phyloP scores from a whole-genome alignment of 192 early-diverging fungal species.

The Podila verticillata region DNA sequence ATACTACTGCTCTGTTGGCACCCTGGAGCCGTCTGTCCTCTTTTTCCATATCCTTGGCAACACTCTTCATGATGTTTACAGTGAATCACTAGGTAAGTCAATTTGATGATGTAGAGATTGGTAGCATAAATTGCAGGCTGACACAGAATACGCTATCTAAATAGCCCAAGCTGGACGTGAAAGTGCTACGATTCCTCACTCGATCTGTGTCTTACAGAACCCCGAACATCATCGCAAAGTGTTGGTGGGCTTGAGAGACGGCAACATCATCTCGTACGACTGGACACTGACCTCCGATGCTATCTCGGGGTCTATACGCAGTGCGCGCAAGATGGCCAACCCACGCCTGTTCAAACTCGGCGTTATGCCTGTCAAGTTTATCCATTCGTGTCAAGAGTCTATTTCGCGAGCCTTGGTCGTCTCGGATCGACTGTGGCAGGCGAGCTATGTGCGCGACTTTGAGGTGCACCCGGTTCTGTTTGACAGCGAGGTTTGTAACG shows the following conservation, averaged over 20 bases:
- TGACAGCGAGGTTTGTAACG: slow-evolving; percentile 19
- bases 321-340: background rate
- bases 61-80: slow-evolving; percentile 14
- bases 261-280: slow-evolving; percentile 26
- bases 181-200: slow-evolving; percentile 27
- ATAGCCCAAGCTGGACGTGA: slow-evolving; percentile 26
- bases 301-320: background rate
- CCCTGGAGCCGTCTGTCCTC: slow-evolving; percentile 29
- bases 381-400: background rate
- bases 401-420: slow-evolving; percentile 10
- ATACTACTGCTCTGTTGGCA: slow-evolving; percentile 24
- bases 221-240: slow-evolving; percentile 7
- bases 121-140: background rate
- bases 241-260: slow-evolving; percentile 35
- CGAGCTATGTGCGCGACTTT: background rate
- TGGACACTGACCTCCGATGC: slow-evolving; percentile 3
- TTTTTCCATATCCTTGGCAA: slow-evolving; percentile 8
- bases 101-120: background rate
- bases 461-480: slow-evolving; percentile 29
- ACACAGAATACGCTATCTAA: background rate
- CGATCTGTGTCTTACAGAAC: slow-evolving; percentile 13
- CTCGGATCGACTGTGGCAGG: slow-evolving; percentile 36
- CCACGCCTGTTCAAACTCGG: slow-evolving; percentile 33
- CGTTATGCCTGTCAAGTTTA: slow-evolving; percentile 24
- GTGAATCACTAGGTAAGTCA: slow-evolving; percentile 23